Conservation (phyloP, 805 yeast genomes). For the Saccharomyces paradoxus region DNA sequence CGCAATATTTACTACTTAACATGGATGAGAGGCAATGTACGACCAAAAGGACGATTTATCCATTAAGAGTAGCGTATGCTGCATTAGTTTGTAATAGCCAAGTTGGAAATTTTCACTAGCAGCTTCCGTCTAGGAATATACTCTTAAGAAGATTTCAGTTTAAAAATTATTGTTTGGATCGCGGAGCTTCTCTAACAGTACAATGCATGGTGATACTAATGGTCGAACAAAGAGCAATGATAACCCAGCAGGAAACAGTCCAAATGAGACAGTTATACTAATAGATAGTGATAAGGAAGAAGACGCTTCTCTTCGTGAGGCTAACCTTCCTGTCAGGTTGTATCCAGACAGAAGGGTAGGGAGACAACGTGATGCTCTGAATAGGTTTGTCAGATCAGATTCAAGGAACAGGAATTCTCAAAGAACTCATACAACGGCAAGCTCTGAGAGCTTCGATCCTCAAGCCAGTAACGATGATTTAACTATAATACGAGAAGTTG, state of each 20-base stretch:
- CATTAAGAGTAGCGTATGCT: neutral
- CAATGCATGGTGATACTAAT: neutral
- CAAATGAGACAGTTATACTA: constrained; percentile 13
- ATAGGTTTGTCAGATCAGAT: constrained; percentile 8
- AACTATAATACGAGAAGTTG: constrained; percentile 14
- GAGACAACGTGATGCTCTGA: constrained; percentile 14
- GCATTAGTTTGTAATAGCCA: neutral
- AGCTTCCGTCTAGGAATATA: neutral
- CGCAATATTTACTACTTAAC: neutral
- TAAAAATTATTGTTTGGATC: neutral
- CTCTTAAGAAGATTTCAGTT: neutral
- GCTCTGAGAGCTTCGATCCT: neutral
- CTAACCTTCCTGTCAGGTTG: constrained; percentile 7
- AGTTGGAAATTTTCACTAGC: neutral
- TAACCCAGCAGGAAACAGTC: neutral
- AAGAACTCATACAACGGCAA: neutral
- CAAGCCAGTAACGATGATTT: constrained; percentile 15
- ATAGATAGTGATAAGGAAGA: constrained; percentile 27
- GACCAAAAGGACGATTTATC: neutral
- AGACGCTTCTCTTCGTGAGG: constrained; percentile 14
- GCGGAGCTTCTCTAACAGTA: neutral
- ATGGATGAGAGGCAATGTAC: neutral
- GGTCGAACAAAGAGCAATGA: neutral
- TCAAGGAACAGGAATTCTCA: neutral
- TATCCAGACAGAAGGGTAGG: constrained; percentile 10